Evolutionary conservation across 176 grass and related monocot species (phyloP).

Genomic region (Saccharum spontaneum): DNA sequence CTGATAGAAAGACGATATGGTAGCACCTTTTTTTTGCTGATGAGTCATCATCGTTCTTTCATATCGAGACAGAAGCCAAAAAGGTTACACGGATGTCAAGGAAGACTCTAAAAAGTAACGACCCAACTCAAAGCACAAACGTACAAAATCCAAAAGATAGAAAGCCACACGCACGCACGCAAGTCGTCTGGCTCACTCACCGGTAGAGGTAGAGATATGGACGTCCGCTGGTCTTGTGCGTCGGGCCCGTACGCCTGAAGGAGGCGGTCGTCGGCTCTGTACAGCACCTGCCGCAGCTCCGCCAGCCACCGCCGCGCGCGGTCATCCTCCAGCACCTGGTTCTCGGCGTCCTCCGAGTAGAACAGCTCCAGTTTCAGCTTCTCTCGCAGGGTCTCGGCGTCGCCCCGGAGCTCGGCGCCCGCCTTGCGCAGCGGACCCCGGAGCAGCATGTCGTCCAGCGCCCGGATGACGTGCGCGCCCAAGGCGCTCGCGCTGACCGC

Average conservation of each 20-base stretch:
- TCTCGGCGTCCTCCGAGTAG: not conserved
- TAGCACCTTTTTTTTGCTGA: no score
- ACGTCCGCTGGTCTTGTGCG: not conserved
- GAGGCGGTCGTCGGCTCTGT: not conserved
- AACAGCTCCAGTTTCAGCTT: not conserved
- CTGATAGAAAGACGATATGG: no score
- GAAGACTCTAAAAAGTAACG: no score
- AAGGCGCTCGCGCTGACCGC: not conserved
- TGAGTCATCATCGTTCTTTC: no score
- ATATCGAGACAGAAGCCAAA: no score
- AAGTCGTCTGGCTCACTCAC: not conserved
- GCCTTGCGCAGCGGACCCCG: not conserved
- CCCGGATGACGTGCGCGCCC: not conserved
- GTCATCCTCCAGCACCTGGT: not conserved
- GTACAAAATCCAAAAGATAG: no score
- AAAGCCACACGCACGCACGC: no score
- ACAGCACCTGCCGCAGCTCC: not conserved
- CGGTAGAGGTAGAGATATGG: not conserved
- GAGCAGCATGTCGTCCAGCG: not conserved
- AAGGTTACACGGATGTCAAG: no score
- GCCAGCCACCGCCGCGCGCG: not conserved
- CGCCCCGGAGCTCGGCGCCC: not conserved
- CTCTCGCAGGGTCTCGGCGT: not conserved
- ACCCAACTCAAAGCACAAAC: no score
- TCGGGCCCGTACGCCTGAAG: not conserved